Base-by-base conservation (phyloP, 2,329 filamentous ascomycete species). In the Didymella keratinophila region DNA sequence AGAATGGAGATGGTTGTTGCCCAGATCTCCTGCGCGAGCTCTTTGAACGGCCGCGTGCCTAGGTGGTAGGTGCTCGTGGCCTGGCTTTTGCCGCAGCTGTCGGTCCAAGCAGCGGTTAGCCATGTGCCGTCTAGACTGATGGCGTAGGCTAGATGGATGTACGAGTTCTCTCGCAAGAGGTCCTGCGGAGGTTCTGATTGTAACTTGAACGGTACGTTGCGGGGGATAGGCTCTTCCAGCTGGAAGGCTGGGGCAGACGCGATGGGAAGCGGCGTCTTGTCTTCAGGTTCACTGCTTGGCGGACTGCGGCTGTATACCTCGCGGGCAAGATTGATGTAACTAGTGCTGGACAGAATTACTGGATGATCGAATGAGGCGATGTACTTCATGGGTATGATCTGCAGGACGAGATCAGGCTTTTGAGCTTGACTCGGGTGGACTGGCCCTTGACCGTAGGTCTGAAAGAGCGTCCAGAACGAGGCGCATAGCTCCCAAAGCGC, bases 31-130 rank as follows among this genome's bases (percentile, higher is more conserved):
- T 84, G 83, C 1, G 87, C 86, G n/a, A 93, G 80, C 21, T 90
- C 86, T 14, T 80, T 80, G 61, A 92, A 85, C 80, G 65, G 84
- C 80, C 76, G 86, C 83, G 60, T 88, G 81, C 43, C 72, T 2
- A 94, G 79, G 67, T 89, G 91, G 74, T 93, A 94, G 0, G 90
- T 89, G 0, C 87, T 85, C 16, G 85, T 90, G 64, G 88, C 86
- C 72, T 93, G 90, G 60, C 90, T 86, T 58, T 85, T 86, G 2
- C 92, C 92, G 25, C 85, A 85, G 65, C 87, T 91, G 71, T 96
- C 91, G 1, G 89, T 91, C 92, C 92, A 96, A 0, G 89, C 89
- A 6, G 87, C 89, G 12, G 88, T 89, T 36, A 95, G 79, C 92
- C 92, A 96, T 9, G 88, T 82, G 20, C 89, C 86, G 72, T 94